Conservation (phyloP, 768 basidiomycete genomes). For the Boletus pseudo-olivaceus region DNA sequence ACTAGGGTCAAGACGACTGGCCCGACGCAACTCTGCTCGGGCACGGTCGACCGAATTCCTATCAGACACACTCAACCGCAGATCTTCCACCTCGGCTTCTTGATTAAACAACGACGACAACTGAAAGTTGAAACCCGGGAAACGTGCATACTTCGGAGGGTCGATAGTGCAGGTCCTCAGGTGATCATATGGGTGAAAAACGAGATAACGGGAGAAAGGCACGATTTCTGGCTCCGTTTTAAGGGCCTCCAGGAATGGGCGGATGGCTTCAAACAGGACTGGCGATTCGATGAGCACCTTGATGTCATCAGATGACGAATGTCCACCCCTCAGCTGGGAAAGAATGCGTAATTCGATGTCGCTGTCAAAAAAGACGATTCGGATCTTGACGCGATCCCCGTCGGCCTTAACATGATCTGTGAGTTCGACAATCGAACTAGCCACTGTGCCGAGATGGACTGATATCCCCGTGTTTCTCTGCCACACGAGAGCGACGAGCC, state of each 20-base stretch:
- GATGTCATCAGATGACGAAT: conserved; percentile 21
- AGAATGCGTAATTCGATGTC: conserved; percentile 47
- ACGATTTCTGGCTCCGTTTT: conserved; percentile 53
- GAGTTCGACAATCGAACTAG: conserved; percentile 43
- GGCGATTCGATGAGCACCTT: conserved; percentile 55
- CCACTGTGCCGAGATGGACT: conserved; percentile 55
- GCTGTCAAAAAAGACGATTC: conserved; percentile 62
- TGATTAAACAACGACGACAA: conserved; percentile 50
- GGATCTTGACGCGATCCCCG: conserved; percentile 38
- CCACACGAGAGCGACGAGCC: conserved; percentile 62
- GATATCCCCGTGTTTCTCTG: conserved; percentile 28
- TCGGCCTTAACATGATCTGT: conserved; percentile 38
- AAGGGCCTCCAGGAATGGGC: conserved; percentile 65
- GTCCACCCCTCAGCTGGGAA: conserved; percentile 33
- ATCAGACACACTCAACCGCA: conserved; percentile 42
- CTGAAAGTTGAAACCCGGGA: conserved; percentile 55
- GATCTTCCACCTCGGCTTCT: conserved; percentile 36
- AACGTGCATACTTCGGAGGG: conserved; percentile 52
- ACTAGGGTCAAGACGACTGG: conserved; percentile 62
- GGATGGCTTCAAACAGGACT: conserved; percentile 64
- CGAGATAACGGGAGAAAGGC: conserved; percentile 53
- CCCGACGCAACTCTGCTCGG: conserved; percentile 39
- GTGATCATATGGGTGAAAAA: conserved; percentile 38
- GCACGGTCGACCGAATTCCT: conserved; percentile 45
- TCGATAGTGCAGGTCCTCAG: conserved; percentile 36